Percentiles rank a stretch among this genome's conserved stretches.
phyloP scores from a whole-genome alignment of 495 filamentous ascomycete species.

The Talaromyces adpressus region DNA sequence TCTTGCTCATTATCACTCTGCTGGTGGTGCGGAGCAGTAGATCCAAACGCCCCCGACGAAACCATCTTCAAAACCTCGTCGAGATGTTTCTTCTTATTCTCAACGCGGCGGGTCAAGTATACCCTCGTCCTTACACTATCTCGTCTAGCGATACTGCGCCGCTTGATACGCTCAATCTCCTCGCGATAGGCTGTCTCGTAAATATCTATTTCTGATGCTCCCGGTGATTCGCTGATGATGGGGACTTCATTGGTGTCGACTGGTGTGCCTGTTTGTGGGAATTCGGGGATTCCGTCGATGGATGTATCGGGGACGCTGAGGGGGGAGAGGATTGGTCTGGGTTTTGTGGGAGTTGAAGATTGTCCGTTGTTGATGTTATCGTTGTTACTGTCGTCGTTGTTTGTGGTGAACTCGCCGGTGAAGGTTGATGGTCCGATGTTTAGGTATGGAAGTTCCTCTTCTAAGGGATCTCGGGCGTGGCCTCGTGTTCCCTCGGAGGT shows the following conservation, averaged over 20 bases:
- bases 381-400: constrained; percentile 4
- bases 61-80: constrained; percentile 35
- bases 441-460: constrained; percentile 58
- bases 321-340: constrained; percentile 12
- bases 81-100: constrained; percentile 31
- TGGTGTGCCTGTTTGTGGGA: constrained; percentile 6
- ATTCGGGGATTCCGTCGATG: constrained; percentile 12
- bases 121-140: constrained; percentile 24
- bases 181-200: constrained; percentile 81
- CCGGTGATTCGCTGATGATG: constrained; percentile 74
- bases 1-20: not conserved
- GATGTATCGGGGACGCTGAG: constrained; percentile 14
- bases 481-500: constrained; percentile 44
- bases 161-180: constrained; percentile 68
- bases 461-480: constrained; percentile 58
- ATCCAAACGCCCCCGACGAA: not conserved
- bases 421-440: constrained; percentile 60
- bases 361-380: constrained; percentile 7
- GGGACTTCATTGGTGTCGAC: constrained; percentile 15
- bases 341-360: constrained; percentile 7
- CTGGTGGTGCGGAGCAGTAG: not conserved
- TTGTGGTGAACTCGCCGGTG: constrained; percentile 26
- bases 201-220: constrained; percentile 71
- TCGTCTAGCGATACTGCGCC: constrained; percentile 26
- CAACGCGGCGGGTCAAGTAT: constrained; percentile 55